Percentiles rank a stretch among this genome's conserved stretches.
Evolutionary conservation across 108 stramenopile species (phyloP).

Genomic region (Skeletonema tropicum): DNA sequence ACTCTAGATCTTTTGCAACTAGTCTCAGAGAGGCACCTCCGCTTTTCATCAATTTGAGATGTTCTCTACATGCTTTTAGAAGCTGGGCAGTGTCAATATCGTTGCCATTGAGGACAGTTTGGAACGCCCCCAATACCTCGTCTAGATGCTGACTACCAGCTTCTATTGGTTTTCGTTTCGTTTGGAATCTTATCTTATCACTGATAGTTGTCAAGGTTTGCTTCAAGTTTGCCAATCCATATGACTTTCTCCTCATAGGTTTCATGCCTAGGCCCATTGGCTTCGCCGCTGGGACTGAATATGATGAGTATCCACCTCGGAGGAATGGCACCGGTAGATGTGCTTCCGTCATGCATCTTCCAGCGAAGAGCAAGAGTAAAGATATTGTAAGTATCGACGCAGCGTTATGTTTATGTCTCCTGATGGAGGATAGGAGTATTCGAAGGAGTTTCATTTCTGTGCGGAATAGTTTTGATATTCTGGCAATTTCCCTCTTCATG

Average conservation of each 20-base stretch:
- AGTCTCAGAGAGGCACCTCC: slow-evolving; percentile 41
- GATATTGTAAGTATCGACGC: background rate
- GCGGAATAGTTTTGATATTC: background rate
- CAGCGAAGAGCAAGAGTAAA: slow-evolving; percentile 13
- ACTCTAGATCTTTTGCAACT: slow-evolving; percentile 59
- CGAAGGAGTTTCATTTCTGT: background rate
- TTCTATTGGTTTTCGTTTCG: slow-evolving; percentile 29
- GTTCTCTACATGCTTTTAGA: slow-evolving; percentile 52
- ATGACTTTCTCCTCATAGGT: slow-evolving; percentile 2
- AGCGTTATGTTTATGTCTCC: slow-evolving; percentile 1
- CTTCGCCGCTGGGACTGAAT: background rate
- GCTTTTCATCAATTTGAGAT: slow-evolving; percentile 42
- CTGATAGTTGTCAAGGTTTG: slow-evolving; percentile 14
- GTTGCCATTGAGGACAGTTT: slow-evolving; percentile 40
- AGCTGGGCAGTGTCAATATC: slow-evolving; percentile 51
- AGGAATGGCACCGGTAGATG: slow-evolving; percentile 27
- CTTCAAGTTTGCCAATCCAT: slow-evolving; percentile 15
- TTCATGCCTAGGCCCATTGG: background rate
- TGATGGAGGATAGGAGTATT: background rate
- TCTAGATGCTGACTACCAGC: slow-evolving; percentile 22
- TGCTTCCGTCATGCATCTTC: slow-evolving; percentile 25
- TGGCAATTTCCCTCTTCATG: slow-evolving; percentile 2
- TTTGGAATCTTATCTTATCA: slow-evolving; percentile 24
- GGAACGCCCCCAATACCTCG: slow-evolving; percentile 34
- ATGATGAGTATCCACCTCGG: slow-evolving; percentile 12